phyloP scores from a whole-genome alignment of 2,329 filamentous ascomycete genomes.

The Blastomyces emzantsi region DNA sequence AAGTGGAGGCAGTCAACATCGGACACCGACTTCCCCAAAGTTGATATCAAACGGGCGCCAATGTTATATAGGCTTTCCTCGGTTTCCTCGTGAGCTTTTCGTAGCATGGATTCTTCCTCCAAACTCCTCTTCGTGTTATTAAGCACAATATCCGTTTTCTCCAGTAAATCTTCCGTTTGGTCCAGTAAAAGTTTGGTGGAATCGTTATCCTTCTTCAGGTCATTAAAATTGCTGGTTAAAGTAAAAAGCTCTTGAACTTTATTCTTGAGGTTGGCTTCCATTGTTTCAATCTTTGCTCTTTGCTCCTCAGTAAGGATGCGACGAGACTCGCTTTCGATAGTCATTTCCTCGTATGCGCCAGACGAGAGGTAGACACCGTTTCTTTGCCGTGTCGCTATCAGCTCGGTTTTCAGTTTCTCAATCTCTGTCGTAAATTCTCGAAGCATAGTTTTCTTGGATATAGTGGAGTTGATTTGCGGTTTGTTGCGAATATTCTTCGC shows the following conservation, averaged over 20 bases:
- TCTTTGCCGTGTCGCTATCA: conserved; percentile 84
- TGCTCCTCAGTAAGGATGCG: conserved; percentile 90
- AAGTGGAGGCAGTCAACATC: conserved; percentile 76
- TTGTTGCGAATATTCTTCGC: conserved; percentile 99
- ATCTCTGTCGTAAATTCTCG: conserved; percentile 88
- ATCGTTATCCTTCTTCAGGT: conserved; percentile 83
- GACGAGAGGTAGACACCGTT: conserved; percentile 92
- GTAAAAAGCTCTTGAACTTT: conserved; percentile 89
- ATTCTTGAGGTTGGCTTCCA: conserved; percentile 83
- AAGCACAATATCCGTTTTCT: conserved; percentile 80
- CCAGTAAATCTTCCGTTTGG: conserved; percentile 69
- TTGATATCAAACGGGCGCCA: conserved; percentile 67
- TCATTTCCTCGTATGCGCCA: conserved; percentile 84
- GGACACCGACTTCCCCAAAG: conserved; percentile 64
- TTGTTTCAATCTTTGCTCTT: conserved; percentile 78
- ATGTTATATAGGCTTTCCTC: conserved; percentile 67
- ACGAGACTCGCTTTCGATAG: conserved; percentile 81
- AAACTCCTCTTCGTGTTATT: conserved; percentile 66
- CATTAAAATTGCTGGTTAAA: conserved; percentile 78
- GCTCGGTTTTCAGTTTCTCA: conserved; percentile 85
- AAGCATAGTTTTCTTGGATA: conserved; percentile 87
- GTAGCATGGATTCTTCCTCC: conserved; percentile 67
- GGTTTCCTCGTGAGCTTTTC: conserved; percentile 77
- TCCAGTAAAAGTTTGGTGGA: conserved; percentile 62
- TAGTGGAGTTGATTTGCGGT: conserved; percentile 83